Conservation (phyloP, 225 moss, liverwort and hornwort species). For the Pseudisothecium myosuroides region DNA sequence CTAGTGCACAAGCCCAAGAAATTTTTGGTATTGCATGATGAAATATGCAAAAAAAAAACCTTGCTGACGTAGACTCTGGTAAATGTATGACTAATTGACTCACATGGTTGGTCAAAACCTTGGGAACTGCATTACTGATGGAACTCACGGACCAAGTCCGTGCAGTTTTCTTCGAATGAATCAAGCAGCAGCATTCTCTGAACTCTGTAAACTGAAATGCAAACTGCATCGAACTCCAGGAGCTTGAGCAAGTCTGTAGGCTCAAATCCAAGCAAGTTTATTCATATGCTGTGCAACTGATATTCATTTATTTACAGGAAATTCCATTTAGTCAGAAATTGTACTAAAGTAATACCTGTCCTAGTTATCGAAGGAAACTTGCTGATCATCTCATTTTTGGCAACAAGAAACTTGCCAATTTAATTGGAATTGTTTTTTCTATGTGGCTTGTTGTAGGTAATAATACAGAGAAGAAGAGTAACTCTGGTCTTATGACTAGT, state of each 20-base stretch:
- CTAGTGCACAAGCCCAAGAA: not conserved
- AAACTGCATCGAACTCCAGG: not conserved
- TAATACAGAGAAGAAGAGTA: not conserved
- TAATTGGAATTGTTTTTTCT: not conserved
- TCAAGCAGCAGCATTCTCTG: not conserved
- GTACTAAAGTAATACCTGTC: not conserved
- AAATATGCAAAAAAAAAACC: not conserved
- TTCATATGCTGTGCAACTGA: not conserved
- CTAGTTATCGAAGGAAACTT: not conserved
- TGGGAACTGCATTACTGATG: not conserved
- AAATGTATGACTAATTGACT: not conserved
- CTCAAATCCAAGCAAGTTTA: not conserved
- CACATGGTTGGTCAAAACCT: not conserved
- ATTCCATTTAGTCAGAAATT: not conserved
- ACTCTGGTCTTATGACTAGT: not conserved
- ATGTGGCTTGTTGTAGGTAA: not conserved
- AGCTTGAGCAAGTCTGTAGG: not conserved
- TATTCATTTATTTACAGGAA: no score
- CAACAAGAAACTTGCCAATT: not conserved
- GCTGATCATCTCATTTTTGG: no score
- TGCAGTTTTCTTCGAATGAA: not conserved
- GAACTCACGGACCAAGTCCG: not conserved
- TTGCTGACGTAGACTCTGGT: not conserved
- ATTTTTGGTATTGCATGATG: not conserved
- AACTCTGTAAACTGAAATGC: not conserved